Base-by-base conservation (phyloP, 805 yeast genomes). In the Hanseniaspora taiwanica region DNA sequence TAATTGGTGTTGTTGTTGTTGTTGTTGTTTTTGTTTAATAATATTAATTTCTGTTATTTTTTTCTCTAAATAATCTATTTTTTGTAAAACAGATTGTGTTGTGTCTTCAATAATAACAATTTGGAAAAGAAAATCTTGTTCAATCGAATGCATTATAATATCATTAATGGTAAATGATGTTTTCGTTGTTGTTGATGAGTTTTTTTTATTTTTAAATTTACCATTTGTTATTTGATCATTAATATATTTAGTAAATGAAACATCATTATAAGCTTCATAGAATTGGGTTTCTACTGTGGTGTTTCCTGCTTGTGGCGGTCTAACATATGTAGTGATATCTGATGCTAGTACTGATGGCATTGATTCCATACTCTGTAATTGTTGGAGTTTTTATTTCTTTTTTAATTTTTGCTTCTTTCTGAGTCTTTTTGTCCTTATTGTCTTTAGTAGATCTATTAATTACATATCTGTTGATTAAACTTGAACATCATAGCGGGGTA, bases 31-130 rank as follows among this genome's bases (percentile, higher is more conserved):
- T 12, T 51, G 46, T 21, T 46, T n/a, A 39, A 39, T 6, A 54
- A 79, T 72, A 76, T n/a, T 64, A 66, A 45, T 71, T 2, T 76
- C 74, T 48, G 79, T 76, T n/a, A 69, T 58, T 38, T 60, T 56
- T 25, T 68, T 67, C 18, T 59, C 60, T 55, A 81, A 60, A 5
- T 66, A 70, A 45, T 80, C 89, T 3, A 77, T 50, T 46, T 72
- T 75, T n/a, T 63, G 56, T 17, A 71, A 52, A 17, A 62, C 59
- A 0, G 85, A 72, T 23, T 56, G 63, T 6, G 77, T 62, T 1
- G 72, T 61, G 56, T 79, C 76, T 47, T 66, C 67, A 1, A 78
- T 51, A 46, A 71, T 71, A 1, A 77, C 62, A 1, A 81, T 68
- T 51, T 75, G 76, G 55, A 78, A 78, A 8, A 72, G 43, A 1